Percentiles rank a stretch among this genome's conserved stretches.
These are phyloP conservation scores for Fusarium paranaense DNA, from an alignment of 2,329 filamentous ascomycete genomes.

Conservation along the genomic window DNA sequence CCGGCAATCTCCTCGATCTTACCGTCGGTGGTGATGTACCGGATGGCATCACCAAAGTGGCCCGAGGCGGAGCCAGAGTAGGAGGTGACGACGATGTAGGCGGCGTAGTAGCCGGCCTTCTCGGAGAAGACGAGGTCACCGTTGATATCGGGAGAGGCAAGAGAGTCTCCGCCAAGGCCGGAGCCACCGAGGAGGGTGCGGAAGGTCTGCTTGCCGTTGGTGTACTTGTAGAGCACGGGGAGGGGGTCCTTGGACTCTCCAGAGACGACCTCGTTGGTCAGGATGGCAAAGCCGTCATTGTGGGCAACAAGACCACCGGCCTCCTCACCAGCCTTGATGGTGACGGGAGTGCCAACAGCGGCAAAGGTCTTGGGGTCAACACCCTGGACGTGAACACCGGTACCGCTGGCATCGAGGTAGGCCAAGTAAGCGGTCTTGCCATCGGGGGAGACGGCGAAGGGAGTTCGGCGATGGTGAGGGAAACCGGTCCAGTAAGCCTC, in stretches of 20 bases:
- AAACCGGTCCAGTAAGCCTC: constrained; percentile 71
- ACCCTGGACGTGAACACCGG: constrained; percentile 67
- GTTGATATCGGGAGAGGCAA: constrained; percentile 69
- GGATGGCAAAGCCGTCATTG: constrained; percentile 72
- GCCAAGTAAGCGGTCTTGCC: constrained; percentile 69
- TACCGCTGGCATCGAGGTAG: constrained; percentile 68
- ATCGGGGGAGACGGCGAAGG: constrained; percentile 71
- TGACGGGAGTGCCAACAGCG: constrained; percentile 63
- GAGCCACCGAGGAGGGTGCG: constrained; percentile 71
- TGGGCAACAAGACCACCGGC: constrained; percentile 71
- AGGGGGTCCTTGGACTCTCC: constrained; percentile 64
- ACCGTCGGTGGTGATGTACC: constrained; percentile 61
- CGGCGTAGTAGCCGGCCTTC: constrained; percentile 66
- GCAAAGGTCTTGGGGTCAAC: constrained; percentile 66
- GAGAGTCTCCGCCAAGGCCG: constrained; percentile 60
- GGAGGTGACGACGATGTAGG: constrained; percentile 71
- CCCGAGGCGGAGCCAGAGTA: constrained; percentile 66
- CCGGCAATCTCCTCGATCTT: constrained; percentile 62
- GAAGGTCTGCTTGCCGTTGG: constrained; percentile 65
- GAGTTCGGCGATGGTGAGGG: constrained; percentile 71
- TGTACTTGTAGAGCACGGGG: constrained; percentile 69
- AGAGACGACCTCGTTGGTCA: constrained; percentile 68
- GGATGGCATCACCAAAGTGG: constrained; percentile 67
- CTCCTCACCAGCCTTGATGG: constrained; percentile 66
- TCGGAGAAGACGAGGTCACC: constrained; percentile 72